Evolutionary conservation across 2,329 filamentous ascomycete species (phyloP), one percentile per base, ranked within the genome.

Genomic region (Didymella segeticola): DNA sequence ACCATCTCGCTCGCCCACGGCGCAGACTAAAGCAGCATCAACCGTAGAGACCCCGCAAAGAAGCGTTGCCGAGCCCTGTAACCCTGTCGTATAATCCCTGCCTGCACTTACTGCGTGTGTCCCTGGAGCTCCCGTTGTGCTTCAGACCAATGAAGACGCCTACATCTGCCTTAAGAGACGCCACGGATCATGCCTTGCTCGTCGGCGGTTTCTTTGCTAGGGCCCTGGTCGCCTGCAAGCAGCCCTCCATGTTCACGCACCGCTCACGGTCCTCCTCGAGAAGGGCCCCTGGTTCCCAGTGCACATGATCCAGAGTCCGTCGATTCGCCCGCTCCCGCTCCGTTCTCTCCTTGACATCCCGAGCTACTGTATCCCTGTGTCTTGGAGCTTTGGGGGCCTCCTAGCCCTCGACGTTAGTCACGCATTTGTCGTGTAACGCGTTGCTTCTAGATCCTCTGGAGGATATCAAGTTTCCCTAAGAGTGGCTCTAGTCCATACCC

Each of bases 311-410:
- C 69, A 70, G 62, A 63, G 63, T 49, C 60, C 58, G 63, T 67
- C 67, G 64, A 73, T 73, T 74, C 72, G 70, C 67, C 66, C 68
- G 69, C 61, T 61, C 60, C 66, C 64, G 51, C 45, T 54, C 51
- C 51, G 57, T 64, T 64, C 67, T 73, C 64, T 71, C 62, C 64
- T 63, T 62, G 66, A 66, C 72, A 70, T 73, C 72, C 73, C 72
- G 72, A 75, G 69, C 71, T 73, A 75, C 72, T 70, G 68, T 64
- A 70, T 68, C 71, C 70, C 66, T 73, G 69, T 70, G 64, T 58
- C 60, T 60, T 69, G 57, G 62, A 65, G 62, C 64, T 63, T 56
- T 69, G 63, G 63, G 63, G 59, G 57, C 57, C 58, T 71, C 66
- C 67, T 70, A 68, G 69, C 69, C 64, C 69, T 73, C 62, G 58